Conservation (phyloP, 768 basidiomycete species). For the Russula virescens region DNA sequence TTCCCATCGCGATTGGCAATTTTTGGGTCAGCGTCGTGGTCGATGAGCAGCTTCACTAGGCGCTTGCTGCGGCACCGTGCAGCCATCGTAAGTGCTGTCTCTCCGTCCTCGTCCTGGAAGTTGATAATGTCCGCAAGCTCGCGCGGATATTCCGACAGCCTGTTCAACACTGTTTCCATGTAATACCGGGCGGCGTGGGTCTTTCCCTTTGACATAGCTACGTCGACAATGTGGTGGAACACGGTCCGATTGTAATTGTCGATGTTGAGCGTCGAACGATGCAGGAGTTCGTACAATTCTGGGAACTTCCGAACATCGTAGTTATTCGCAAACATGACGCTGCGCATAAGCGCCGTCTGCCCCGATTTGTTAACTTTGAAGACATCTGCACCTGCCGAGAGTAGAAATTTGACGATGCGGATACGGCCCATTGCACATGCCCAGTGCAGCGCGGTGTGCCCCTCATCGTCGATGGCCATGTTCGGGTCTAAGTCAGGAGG, state of each 20-base stretch:
- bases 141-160: constrained; percentile 88
- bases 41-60: constrained; percentile 89
- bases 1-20: constrained; percentile 92
- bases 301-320: constrained; percentile 99
- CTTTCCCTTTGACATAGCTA: constrained; percentile 96
- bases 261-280: constrained; percentile 98
- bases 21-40: constrained; percentile 95
- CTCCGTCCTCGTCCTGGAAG: constrained; percentile 98
- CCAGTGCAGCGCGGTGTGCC: constrained; percentile 96
- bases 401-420: constrained; percentile 87
- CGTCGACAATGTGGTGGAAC: constrained; percentile 96
- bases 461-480: constrained; percentile 96
- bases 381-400: constrained; percentile 92
- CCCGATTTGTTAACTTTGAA: constrained; percentile 96
- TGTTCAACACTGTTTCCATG: constrained; percentile 89
- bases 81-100: constrained; percentile 95
- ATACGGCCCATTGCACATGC: constrained; percentile 98
- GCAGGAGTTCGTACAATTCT: constrained; percentile 92
- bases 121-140: constrained; percentile 98
- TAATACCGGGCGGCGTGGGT: constrained; percentile 97
- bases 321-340: constrained; percentile 99
- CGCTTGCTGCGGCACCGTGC: constrained; percentile 94
- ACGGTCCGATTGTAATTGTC: constrained; percentile 96
- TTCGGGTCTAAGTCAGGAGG: constrained; percentile 92
- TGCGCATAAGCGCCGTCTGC: constrained; percentile 96